Evolutionary conservation across 805 yeast genomes (phyloP).

Genomic region (Wickerhamiella dianesei): DNA sequence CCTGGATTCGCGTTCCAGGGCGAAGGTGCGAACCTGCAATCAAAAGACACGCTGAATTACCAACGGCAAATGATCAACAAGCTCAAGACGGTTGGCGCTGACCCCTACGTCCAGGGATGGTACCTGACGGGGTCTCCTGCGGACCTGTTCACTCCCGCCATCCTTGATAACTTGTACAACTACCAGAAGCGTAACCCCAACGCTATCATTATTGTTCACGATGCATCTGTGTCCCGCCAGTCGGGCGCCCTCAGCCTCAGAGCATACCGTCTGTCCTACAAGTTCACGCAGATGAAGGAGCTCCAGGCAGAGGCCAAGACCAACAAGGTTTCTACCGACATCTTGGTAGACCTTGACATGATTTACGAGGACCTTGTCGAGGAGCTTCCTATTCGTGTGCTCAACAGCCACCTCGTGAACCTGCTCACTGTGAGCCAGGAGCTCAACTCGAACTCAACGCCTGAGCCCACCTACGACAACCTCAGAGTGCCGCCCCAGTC

Average conservation of each 20-base stretch:
- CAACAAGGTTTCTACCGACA: conserved; percentile 53
- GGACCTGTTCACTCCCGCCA: conserved; percentile 44
- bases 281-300: conserved; percentile 40
- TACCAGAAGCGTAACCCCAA: conserved; percentile 45
- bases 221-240: conserved; percentile 45
- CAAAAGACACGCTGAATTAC: conserved; percentile 50
- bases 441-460: conserved; percentile 6
- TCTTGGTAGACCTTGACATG: conserved; percentile 44
- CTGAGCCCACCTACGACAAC: conserved; percentile 23
- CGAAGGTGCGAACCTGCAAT: conserved; percentile 46
- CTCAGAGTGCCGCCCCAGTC: conserved; percentile 32
- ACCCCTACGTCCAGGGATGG: conserved; percentile 68
- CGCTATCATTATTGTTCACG: conserved; percentile 45
- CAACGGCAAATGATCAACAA: conserved; percentile 54
- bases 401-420: conserved; percentile 55
- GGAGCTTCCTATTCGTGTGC: conserved; percentile 53
- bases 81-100: conserved; percentile 48
- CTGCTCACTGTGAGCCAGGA: conserved; percentile 31
- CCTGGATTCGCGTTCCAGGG: conserved; percentile 44
- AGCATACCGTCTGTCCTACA: conserved; percentile 53
- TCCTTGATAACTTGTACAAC: conserved; percentile 55
- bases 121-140: conserved; percentile 61
- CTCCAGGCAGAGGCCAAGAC: conserved; percentile 22
- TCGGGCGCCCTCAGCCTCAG: conserved; percentile 49
- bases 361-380: conserved; percentile 54